phyloP scores from a whole-genome alignment of 441 rosid species.

The Erodium chrysanthum region DNA sequence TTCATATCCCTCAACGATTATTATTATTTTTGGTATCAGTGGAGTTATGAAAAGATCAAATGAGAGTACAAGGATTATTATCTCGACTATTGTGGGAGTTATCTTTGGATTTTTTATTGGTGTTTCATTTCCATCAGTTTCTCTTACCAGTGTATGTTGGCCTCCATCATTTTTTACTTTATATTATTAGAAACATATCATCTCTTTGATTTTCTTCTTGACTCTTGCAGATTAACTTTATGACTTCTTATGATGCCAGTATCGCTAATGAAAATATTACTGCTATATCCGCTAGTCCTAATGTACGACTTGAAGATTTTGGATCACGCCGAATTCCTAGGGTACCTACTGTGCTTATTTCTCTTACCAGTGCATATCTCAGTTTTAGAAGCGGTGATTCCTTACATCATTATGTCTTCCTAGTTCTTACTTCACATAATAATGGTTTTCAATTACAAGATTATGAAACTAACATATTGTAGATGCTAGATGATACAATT shows the following conservation, averaged over 20 bases:
- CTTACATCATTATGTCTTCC: neutral
- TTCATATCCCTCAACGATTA: neutral
- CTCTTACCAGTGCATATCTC: neutral
- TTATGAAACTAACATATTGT: neutral
- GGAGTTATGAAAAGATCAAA: conserved; percentile 48
- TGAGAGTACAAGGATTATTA: conserved; percentile 37
- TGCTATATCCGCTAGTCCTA: conserved; percentile 13
- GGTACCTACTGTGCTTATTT: conserved; percentile 18
- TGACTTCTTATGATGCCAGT: neutral
- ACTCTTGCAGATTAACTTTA: conserved; percentile 5
- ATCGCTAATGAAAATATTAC: neutral
- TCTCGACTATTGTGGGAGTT: conserved; percentile 49
- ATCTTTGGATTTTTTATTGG: conserved; percentile 71
- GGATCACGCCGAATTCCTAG: conserved; percentile 28
- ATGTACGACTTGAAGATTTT: conserved; percentile 26
- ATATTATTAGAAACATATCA: neutral
- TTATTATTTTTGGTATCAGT: conserved; percentile 31
- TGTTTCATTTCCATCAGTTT: conserved; percentile 49
- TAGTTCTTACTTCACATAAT: neutral
- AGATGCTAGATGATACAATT: neutral
- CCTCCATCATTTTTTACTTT: conserved; percentile 5
- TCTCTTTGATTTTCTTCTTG: neutral
- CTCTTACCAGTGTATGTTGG: conserved; percentile 46
- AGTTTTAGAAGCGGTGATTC: neutral
- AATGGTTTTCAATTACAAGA: neutral